phyloP scores from a whole-genome alignment of 2,329 filamentous ascomycete genomes.

The Conoideocrella luteorostrata region DNA sequence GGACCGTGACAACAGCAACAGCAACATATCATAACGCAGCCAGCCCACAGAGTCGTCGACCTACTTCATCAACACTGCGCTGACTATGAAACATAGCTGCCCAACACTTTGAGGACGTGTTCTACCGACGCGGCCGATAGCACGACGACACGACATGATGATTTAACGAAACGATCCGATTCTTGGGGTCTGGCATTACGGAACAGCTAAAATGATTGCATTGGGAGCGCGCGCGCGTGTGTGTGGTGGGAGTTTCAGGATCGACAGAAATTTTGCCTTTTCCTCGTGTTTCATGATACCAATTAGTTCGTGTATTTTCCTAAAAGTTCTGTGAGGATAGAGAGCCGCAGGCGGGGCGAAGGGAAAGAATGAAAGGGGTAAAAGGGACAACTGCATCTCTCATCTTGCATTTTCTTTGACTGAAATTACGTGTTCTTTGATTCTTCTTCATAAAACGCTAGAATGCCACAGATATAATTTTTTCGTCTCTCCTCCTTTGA shows the following conservation, averaged over 20 bases:
- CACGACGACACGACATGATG: neutral
- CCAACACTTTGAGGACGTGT: slow-evolving; percentile 35
- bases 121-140: too few relatives aligned
- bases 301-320: neutral
- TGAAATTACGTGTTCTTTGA: too few relatives aligned
- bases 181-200: too few relatives aligned
- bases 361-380: too few relatives aligned
- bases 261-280: neutral
- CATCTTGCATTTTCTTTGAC: too few relatives aligned
- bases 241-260: neutral
- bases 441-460: slow-evolving; percentile 5
- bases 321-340: neutral
- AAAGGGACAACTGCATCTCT: too few relatives aligned
- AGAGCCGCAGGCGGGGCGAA: too few relatives aligned
- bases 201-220: neutral
- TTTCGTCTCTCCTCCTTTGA: too few relatives aligned
- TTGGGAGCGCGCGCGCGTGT: neutral
- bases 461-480: neutral
- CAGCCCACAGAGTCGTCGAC: too few relatives aligned
- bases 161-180: neutral
- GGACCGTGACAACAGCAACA: too few relatives aligned
- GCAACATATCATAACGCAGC: too few relatives aligned
- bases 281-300: slow-evolving; percentile 1
- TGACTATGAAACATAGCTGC: slow-evolving; percentile 19
- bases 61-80: too few relatives aligned